A percentile compares a stretch with the other conserved stretches of the same genome.
These are phyloP conservation scores for Hirschfeldia incana DNA, from an alignment of 345 rosid species.

Conservation along the genomic window DNA sequence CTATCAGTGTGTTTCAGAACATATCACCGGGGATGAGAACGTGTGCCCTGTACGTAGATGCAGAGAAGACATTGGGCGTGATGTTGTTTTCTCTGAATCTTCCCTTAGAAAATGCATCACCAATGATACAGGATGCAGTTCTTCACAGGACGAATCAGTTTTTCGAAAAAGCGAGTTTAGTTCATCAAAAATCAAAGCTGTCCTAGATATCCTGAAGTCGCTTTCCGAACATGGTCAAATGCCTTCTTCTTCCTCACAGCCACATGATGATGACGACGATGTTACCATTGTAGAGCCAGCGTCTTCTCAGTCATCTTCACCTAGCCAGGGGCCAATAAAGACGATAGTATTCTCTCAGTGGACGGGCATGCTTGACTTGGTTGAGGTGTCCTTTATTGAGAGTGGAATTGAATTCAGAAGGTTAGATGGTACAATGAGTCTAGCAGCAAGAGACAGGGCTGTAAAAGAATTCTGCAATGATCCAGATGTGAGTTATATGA, in stretches of 20 bases:
- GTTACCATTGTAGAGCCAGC: constrained; percentile 44
- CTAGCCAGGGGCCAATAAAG: constrained; percentile 61
- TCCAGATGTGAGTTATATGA: constrained; percentile 58
- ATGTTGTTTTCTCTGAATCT: constrained; percentile 74
- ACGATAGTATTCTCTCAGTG: constrained; percentile 91
- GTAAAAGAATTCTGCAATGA: constrained; percentile 79
- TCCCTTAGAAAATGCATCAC: constrained; percentile 59
- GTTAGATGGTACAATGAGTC: constrained; percentile 89
- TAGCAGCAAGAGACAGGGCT: constrained; percentile 77
- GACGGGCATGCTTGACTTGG: constrained; percentile 90
- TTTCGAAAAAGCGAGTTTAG: constrained; percentile 47
- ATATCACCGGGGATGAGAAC: constrained; percentile 78
- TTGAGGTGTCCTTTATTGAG: constrained; percentile 56
- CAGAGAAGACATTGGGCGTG: constrained; percentile 71
- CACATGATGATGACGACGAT: constrained; percentile 36
- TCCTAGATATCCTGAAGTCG: constrained; percentile 67
- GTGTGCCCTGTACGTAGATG: constrained; percentile 71
- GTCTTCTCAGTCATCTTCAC: constrained; percentile 42
- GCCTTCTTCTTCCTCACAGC: constrained; percentile 39
- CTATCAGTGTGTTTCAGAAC: constrained; percentile 78
- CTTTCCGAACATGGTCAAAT: constrained; percentile 45
- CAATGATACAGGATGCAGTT: constrained; percentile 44
- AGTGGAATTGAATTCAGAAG: constrained; percentile 65
- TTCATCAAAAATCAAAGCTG: constrained; percentile 82
- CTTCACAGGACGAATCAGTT: constrained; percentile 47